Evolutionary conservation across 2,329 filamentous ascomycete species (phyloP).

Genomic region (Camptophora hylomeconis): DNA sequence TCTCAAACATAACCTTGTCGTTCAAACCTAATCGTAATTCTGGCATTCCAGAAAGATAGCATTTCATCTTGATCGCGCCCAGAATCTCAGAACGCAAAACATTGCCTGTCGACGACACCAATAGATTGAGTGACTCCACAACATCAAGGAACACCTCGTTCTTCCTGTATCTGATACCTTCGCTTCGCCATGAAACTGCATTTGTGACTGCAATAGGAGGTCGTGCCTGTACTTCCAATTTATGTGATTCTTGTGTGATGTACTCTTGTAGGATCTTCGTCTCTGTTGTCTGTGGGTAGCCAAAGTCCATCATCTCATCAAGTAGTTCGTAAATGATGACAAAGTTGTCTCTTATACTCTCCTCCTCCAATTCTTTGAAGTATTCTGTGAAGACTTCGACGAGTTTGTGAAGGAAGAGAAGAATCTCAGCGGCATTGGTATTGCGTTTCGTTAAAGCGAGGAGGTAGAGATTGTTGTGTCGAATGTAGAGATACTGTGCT

Average conservation of each 20-base stretch:
- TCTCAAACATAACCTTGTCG: conserved; percentile 99
- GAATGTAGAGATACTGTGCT: conserved; percentile 86
- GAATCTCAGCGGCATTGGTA: conserved; percentile 95
- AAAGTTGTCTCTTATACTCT: conserved; percentile 98
- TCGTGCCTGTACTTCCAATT: conserved; percentile 88
- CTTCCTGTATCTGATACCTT: conserved; percentile 96
- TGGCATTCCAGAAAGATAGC: conserved; percentile 96
- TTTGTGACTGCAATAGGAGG: conserved; percentile 97
- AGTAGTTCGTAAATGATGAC: conserved; percentile 97
- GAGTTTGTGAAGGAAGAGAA: conserved; percentile 94
- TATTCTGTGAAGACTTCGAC: conserved; percentile 99
- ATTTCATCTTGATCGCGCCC: conserved; percentile 98
- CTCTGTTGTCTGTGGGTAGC: conserved; percentile 96
- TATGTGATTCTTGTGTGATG: conserved; percentile 98
- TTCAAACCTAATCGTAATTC: conserved; percentile 88
- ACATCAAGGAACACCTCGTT: conserved; percentile 99
- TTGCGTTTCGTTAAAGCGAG: conserved; percentile 97
- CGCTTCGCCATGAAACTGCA: conserved; percentile 92
- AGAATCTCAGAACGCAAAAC: conserved; percentile 93
- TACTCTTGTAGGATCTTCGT: conserved; percentile 98
- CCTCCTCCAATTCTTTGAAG: conserved; percentile 97
- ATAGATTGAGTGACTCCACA: conserved; percentile 86
- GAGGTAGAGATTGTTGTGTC: conserved; percentile 97
- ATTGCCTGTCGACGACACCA: conserved; percentile 88
- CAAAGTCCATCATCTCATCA: conserved; percentile 99